Percentiles rank a stretch among this genome's conserved stretches.
These are phyloP conservation scores for Blakeslea trispora DNA, from an alignment of 371 early-diverging fungal species.

Conservation along the genomic window DNA sequence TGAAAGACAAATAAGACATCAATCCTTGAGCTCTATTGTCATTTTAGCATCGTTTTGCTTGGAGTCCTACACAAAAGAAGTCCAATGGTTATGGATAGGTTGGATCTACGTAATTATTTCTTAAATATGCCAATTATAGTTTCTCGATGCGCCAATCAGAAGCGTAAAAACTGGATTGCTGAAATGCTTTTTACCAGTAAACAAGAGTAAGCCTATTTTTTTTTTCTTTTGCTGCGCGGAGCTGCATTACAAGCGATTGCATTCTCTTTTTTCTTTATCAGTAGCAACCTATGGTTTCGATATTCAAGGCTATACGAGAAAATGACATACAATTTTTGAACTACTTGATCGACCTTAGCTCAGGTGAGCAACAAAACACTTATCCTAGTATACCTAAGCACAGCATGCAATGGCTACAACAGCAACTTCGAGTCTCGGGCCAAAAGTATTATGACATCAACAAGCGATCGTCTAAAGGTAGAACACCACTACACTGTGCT, in stretches of 20 bases:
- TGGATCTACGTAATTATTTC: no score
- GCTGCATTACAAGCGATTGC: background rate
- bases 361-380: slow-evolving; percentile 11
- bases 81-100: no score
- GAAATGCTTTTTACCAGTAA: no score
- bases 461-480: slow-evolving; percentile 45
- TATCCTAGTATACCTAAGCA: slow-evolving; percentile 18
- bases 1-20: no score
- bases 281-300: slow-evolving; percentile 31
- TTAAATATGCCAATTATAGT: no score
- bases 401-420: slow-evolving; percentile 19
- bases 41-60: no score
- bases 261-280: background rate
- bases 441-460: slow-evolving; percentile 43
- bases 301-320: slow-evolving; percentile 47
- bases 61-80: no score
- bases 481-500: slow-evolving; percentile 53
- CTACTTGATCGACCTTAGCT: slow-evolving; percentile 27
- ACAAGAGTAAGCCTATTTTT: no score
- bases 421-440: slow-evolving; percentile 19
- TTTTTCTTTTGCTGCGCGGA: slow-evolving; percentile 5
- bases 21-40: no score
- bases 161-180: no score
- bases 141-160: no score
- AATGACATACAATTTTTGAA: slow-evolving; percentile 48